Evolutionary conservation across 202 grass and related monocot genomes (phyloP), one percentile per base, ranked within the genome.

Genomic region (Schoenoplectus tabernaemontani): DNA sequence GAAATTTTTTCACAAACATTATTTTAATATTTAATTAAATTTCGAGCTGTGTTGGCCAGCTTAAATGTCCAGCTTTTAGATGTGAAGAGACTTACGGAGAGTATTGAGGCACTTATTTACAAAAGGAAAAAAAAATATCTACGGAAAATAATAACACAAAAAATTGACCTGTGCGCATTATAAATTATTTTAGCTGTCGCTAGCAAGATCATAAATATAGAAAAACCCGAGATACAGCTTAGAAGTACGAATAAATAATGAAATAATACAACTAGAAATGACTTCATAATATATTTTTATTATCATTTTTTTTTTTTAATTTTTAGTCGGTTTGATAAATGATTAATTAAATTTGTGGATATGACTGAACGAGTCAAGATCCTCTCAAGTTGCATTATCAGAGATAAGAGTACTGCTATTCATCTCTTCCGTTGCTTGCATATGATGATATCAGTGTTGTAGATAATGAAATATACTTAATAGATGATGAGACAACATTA

Each of bases 21-120:
- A n/a, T n/a, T n/a, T n/a, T n/a, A 73, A 33, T 9, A 51, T 32
- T 17, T 17, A 20, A 22, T 51, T 16, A 50, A 73, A 73, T 16
- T 5, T 2, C 30, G n/a, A 74, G 47, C 26, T 75, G 26, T 75
- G 28, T 44, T 54, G 16, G 54, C 8, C 47, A 36, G n/a, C n/a
- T n/a, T n/a, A 75, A 75, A 75, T 53, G 70, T 75, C 44, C 70
- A 75, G 47, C 70, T 54, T 75, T 33, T 38, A 23, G 17, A 74
- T 53, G 30, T n/a, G 5, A 48, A 30, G 10, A 30, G 28, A 75
- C 51, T 23, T 51, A 33, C 8, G 30, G 16, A 75, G 7, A 34
- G 24, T n/a, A 75, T 75, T 34, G 20, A 34, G 7, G 15, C 30
- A 54, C 22, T 32, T 36, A 54, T 75, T n/a, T 34, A 19, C 9